Percentiles rank a stretch among this genome's conserved stretches.
phyloP scores from a whole-genome alignment of 305 asterid species.

The Withania somnifera region DNA sequence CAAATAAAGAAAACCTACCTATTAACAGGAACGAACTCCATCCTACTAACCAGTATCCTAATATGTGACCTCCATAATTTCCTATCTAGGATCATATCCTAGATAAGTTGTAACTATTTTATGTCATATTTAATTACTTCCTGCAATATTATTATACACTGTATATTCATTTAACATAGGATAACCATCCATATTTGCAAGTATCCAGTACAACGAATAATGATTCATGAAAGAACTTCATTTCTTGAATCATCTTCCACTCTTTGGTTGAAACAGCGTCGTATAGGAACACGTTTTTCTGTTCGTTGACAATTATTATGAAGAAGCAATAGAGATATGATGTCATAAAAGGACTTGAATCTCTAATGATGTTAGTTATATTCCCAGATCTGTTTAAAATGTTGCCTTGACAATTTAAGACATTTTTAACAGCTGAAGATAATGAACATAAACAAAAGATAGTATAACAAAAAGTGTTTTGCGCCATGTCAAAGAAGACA shows the following conservation, averaged over 20 bases:
- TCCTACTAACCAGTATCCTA: too few relatives aligned
- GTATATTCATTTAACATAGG: not conserved
- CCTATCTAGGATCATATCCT: too few relatives aligned
- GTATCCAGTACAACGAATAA: not conserved
- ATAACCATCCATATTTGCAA: not conserved
- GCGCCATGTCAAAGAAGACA: not conserved
- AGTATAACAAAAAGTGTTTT: not conserved
- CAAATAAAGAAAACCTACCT: too few relatives aligned
- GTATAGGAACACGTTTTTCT: not conserved
- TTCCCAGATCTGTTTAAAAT: not conserved
- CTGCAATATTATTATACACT: too few relatives aligned
- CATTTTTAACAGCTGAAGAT: not conserved
- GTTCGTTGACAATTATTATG: not conserved
- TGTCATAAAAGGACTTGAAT: too few relatives aligned
- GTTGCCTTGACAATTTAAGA: not conserved
- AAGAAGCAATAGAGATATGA: not conserved
- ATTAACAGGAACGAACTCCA: too few relatives aligned
- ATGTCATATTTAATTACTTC: too few relatives aligned
- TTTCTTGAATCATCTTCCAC: not conserved
- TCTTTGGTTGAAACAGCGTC: not conserved
- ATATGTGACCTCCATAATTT: too few relatives aligned
- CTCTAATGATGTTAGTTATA: not conserved
- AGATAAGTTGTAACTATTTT: too few relatives aligned
- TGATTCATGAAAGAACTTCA: not conserved
- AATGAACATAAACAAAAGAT: not conserved